phyloP scores from a whole-genome alignment of 306 rosid species.

The Acacia melanoxylon region DNA sequence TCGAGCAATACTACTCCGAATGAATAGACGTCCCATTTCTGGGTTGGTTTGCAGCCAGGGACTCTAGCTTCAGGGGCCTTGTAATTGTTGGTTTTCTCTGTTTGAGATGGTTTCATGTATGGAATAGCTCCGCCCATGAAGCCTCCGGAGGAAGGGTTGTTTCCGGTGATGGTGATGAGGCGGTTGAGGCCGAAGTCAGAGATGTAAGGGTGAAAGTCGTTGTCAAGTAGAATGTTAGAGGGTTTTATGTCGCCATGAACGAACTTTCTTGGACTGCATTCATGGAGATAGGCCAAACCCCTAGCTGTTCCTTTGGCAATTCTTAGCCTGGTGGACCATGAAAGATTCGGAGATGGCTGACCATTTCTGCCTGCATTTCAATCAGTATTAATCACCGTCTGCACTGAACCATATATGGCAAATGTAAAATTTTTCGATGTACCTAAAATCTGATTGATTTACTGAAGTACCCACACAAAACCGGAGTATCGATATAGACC shows the following conservation, averaged over 20 bases:
- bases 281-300: slow-evolving; percentile 96
- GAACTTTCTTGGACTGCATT: slow-evolving; percentile 94
- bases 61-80: slow-evolving; percentile 81
- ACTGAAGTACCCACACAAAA: no score
- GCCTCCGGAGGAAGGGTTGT: slow-evolving; percentile 90
- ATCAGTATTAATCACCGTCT: neutral
- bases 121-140: slow-evolving; percentile 92
- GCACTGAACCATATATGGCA: slow-evolving; percentile 9
- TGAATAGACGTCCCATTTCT: slow-evolving; percentile 92
- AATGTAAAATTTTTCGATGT: no score
- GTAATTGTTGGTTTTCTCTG: slow-evolving; percentile 74
- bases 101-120: slow-evolving; percentile 65
- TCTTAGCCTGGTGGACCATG: slow-evolving; percentile 84
- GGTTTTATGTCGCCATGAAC: slow-evolving; percentile 97
- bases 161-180: slow-evolving; percentile 82
- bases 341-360: slow-evolving; percentile 65
- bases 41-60: slow-evolving; percentile 71
- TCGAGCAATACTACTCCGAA: slow-evolving; percentile 88
- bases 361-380: slow-evolving; percentile 67
- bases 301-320: slow-evolving; percentile 85
- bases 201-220: slow-evolving; percentile 68
- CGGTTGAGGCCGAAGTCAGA: slow-evolving; percentile 90
- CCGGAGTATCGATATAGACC: no score
- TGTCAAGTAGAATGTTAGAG: slow-evolving; percentile 88
- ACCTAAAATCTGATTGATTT: no score